phyloP scores from a whole-genome alignment of 1,139 yeast species.

The Kodamaea anthophila region DNA sequence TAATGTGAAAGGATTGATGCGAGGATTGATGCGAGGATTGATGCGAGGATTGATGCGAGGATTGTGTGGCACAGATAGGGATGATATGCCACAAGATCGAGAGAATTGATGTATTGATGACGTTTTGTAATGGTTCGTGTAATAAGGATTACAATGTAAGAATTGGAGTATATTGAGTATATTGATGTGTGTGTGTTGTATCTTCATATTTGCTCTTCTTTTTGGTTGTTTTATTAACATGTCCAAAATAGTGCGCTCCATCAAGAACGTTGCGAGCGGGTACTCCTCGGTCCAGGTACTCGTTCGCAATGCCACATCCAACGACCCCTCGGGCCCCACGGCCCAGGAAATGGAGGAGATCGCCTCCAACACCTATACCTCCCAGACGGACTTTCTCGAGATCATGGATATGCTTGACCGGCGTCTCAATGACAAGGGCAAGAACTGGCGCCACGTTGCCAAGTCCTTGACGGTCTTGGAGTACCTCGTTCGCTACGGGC shows the following conservation, averaged over 20 bases:
- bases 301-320: slow-evolving; percentile 91
- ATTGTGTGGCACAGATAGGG: too few species aligned
- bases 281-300: slow-evolving; percentile 80
- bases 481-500: slow-evolving; percentile 79
- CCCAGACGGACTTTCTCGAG: slow-evolving; percentile 73
- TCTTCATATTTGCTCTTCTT: too few species aligned
- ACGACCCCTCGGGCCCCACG: slow-evolving; percentile 82
- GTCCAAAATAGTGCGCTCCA: slow-evolving; percentile 80
- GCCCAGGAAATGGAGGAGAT: slow-evolving; percentile 81
- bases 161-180: too few species aligned
- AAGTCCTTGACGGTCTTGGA: slow-evolving; percentile 86
- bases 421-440: slow-evolving; percentile 92
- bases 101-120: too few species aligned
- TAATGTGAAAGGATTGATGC: too few species aligned
- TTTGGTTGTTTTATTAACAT: too few species aligned
- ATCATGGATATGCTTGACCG: slow-evolving; percentile 95
- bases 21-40: too few species aligned
- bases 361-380: slow-evolving; percentile 66
- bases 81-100: too few species aligned
- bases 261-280: slow-evolving; percentile 91
- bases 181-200: too few species aligned
- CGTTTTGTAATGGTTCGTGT: too few species aligned
- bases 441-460: slow-evolving; percentile 96
- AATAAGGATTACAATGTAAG: too few species aligned
- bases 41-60: too few species aligned